Conservation (phyloP, 139 green algal genomes). For the Chlorella sp. region DNA sequence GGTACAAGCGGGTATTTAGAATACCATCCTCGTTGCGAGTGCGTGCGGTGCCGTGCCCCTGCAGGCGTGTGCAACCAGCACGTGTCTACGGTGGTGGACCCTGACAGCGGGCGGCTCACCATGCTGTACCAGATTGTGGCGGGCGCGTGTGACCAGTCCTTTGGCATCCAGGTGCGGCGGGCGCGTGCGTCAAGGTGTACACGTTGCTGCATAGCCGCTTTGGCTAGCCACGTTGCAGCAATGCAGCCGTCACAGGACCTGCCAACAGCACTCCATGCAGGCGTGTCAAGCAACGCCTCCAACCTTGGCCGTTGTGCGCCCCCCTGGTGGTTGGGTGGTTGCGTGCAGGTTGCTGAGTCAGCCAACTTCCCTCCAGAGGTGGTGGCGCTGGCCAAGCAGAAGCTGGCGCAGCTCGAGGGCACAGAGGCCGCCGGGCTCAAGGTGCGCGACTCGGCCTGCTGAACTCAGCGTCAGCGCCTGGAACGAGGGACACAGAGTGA, state of each 20-base stretch:
- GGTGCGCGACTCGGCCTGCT: not conserved
- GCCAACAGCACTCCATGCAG: too few species aligned
- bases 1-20: too few species aligned
- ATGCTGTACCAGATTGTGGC: conserved; percentile 88
- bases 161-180: conserved; percentile 87
- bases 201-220: not conserved
- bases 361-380: conserved; percentile 82
- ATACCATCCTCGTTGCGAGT: too few species aligned
- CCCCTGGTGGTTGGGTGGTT: too few species aligned
- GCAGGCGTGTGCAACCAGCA: conserved; percentile 18
- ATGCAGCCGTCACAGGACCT: conserved; percentile 1
- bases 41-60: too few species aligned
- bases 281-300: too few species aligned
- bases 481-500: too few species aligned
- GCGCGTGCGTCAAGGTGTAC: too few species aligned
- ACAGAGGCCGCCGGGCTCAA: conserved; percentile 4
- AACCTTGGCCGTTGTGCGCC: too few species aligned
- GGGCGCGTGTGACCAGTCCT: conserved; percentile 88
- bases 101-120: conserved; percentile 59
- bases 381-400: conserved; percentile 62
- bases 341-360: conserved; percentile 78
- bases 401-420: conserved; percentile 70
- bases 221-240: conserved; percentile 8
- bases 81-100: conserved; percentile 24
- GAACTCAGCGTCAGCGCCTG: not conserved